A percentile compares a stretch with the other conserved stretches of the same genome.
These are phyloP conservation scores for Ophiocordyceps camponoti-saundersi DNA, from an alignment of 2,329 filamentous ascomycete genomes.

Conservation along the genomic window DNA sequence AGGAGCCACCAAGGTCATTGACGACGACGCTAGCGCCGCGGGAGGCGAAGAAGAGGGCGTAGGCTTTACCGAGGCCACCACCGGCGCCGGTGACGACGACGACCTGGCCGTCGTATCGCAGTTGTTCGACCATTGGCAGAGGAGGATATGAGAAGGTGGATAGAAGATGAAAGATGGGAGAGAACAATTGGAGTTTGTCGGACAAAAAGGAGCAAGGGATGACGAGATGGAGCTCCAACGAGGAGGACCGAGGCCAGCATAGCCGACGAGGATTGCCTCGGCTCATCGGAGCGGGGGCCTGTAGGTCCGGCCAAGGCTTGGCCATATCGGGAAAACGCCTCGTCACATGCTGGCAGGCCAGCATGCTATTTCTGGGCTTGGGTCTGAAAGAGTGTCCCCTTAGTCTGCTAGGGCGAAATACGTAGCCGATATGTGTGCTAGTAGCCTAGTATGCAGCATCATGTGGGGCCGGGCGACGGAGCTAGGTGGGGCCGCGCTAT, in stretches of 20 bases:
- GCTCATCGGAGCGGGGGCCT: background rate
- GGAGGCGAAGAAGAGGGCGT: constrained; percentile 78
- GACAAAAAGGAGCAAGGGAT: background rate
- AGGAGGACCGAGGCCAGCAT: background rate
- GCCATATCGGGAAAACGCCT: too few relatives aligned
- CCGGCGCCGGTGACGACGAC: constrained; percentile 72
- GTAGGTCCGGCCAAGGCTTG: too few relatives aligned
- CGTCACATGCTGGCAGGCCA: too few relatives aligned
- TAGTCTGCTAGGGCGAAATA: too few relatives aligned
- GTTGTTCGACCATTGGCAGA: constrained; percentile 39
- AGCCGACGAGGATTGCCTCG: background rate
- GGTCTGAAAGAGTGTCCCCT: too few relatives aligned
- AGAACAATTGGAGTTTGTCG: background rate
- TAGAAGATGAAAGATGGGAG: background rate
- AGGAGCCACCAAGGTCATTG: constrained; percentile 85
- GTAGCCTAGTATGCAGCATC: too few relatives aligned
- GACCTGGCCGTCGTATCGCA: constrained; percentile 73
- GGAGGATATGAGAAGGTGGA: background rate
- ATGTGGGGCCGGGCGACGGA: too few relatives aligned
- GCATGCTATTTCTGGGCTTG: too few relatives aligned
- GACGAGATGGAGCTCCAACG: background rate
- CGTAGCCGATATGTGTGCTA: too few relatives aligned
- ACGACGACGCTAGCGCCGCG: constrained; percentile 90
- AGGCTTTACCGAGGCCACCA: constrained; percentile 64
- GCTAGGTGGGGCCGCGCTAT: too few relatives aligned